phyloP scores from a whole-genome alignment of 78 protist species.

The Dictyostelium firmibasis region DNA sequence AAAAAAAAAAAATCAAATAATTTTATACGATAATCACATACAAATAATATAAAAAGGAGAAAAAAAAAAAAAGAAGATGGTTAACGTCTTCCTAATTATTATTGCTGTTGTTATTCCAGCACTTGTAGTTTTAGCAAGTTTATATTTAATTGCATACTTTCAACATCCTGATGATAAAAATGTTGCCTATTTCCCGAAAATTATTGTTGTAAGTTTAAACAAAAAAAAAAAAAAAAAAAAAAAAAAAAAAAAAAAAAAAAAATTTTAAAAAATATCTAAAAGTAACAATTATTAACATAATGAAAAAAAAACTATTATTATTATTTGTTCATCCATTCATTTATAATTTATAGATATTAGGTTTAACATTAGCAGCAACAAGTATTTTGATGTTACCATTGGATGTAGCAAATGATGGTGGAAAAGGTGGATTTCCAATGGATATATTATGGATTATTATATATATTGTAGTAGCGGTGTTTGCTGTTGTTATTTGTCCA shows the following conservation, averaged over 20 bases:
- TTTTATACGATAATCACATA: background rate
- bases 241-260: no score
- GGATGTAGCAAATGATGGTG: constrained; percentile 81
- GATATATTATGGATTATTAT: constrained; percentile 66
- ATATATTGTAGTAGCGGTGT: constrained; percentile 44
- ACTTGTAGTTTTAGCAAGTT: constrained; percentile 57
- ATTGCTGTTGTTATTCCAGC: constrained; percentile 22
- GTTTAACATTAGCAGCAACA: constrained; percentile 55
- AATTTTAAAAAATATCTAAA: no score
- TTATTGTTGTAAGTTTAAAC: constrained; percentile 74
- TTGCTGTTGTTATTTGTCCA: constrained; percentile 88
- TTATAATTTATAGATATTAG: constrained; percentile 33
- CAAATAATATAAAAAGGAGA: background rate
- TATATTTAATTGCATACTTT: constrained; percentile 78
- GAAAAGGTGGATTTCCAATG: constrained; percentile 77
- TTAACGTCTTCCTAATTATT: constrained; percentile 65
- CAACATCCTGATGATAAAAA: constrained; percentile 85
- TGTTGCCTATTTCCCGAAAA: constrained; percentile 73
- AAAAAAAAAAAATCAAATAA: no score
- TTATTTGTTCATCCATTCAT: background rate
- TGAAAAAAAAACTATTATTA: background rate
- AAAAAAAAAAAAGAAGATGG: constrained; percentile 24
- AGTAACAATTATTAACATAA: no score
- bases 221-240: no score
- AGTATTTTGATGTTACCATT: constrained; percentile 78